Percentiles rank a stretch among this genome's conserved stretches.
Evolutionary conservation across 108 stramenopile genomes (phyloP).

Genomic region (Cylindrotheca fusiformis): DNA sequence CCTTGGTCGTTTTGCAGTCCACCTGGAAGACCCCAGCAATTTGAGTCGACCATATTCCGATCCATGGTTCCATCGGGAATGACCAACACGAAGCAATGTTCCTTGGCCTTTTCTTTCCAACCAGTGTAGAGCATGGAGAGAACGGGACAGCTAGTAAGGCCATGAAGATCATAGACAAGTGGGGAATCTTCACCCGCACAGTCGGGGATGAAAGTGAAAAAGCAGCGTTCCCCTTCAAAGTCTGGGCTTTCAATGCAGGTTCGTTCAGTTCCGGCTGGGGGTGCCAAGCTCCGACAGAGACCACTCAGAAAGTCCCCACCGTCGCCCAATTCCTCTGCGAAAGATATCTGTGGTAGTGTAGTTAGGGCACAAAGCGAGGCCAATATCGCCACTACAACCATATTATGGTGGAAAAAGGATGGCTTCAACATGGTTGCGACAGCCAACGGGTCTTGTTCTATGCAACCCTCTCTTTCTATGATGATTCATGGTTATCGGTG

Average conservation of each 20-base stretch:
- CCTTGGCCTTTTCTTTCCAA: slow-evolving; percentile 21
- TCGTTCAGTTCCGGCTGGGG: background rate
- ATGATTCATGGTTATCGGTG: too few relatives aligned
- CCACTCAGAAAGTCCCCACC: too few relatives aligned
- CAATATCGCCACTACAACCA: too few relatives aligned
- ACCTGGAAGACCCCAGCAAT: background rate
- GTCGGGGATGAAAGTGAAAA: slow-evolving; percentile 23
- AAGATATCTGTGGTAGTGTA: too few relatives aligned
- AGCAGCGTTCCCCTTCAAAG: slow-evolving; percentile 17
- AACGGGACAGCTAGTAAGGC: slow-evolving; percentile 13
- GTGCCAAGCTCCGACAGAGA: too few relatives aligned
- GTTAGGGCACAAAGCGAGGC: too few relatives aligned
- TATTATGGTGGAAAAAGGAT: too few relatives aligned
- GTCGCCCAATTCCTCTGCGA: too few relatives aligned
- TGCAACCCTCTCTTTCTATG: too few relatives aligned
- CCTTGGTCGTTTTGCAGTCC: background rate
- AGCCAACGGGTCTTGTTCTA: too few relatives aligned
- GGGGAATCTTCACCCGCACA: slow-evolving; percentile 17
- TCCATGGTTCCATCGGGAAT: slow-evolving; percentile 15
- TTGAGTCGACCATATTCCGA: background rate
- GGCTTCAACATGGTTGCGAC: too few relatives aligned
- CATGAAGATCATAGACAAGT: slow-evolving; percentile 29
- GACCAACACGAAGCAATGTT: slow-evolving; percentile 29
- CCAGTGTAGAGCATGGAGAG: slow-evolving; percentile 12
- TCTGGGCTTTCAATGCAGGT: slow-evolving; percentile 14